A percentile compares a stretch with the other conserved stretches of the same genome.
phyloP scores from a whole-genome alignment of 768 basidiomycete genomes.

The Termitomyces sp. region DNA sequence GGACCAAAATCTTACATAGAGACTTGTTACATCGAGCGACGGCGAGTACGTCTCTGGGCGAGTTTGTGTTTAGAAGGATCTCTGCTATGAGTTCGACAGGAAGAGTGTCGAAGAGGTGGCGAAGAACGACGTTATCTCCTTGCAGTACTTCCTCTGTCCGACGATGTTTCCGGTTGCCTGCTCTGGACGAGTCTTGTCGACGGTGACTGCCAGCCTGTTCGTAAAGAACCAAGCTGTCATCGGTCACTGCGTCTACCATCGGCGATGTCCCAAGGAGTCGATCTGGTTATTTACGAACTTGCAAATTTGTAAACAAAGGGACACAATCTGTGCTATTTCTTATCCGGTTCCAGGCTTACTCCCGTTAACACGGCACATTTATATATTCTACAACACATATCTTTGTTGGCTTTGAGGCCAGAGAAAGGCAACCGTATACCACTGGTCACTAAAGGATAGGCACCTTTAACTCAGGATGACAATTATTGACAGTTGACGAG shows the following conservation, averaged over 20 bases:
- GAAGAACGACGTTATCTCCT: neutral
- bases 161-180: neutral
- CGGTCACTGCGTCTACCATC: neutral
- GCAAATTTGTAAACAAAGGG: neutral
- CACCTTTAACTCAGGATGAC: too few relatives aligned
- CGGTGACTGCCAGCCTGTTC: neutral
- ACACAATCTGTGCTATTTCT: too few relatives aligned
- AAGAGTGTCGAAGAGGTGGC: slow-evolving; percentile 20
- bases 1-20: slow-evolving; percentile 43
- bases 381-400: too few relatives aligned
- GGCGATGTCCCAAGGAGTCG: neutral
- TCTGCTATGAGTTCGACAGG: slow-evolving; percentile 65
- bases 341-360: too few relatives aligned
- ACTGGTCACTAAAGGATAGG: too few relatives aligned
- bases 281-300: neutral
- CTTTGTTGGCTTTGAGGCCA: too few relatives aligned
- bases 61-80: slow-evolving; percentile 46
- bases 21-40: slow-evolving; percentile 53
- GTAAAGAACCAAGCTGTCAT: neutral
- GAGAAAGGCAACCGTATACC: too few relatives aligned
- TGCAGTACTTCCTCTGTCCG: neutral
- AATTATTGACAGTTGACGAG: too few relatives aligned
- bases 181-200: neutral
- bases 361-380: too few relatives aligned
- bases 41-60: slow-evolving; percentile 52